Conservation (phyloP, 1,284 basidiomycete species). For the Apiotrichum akiyoshidainum region DNA sequence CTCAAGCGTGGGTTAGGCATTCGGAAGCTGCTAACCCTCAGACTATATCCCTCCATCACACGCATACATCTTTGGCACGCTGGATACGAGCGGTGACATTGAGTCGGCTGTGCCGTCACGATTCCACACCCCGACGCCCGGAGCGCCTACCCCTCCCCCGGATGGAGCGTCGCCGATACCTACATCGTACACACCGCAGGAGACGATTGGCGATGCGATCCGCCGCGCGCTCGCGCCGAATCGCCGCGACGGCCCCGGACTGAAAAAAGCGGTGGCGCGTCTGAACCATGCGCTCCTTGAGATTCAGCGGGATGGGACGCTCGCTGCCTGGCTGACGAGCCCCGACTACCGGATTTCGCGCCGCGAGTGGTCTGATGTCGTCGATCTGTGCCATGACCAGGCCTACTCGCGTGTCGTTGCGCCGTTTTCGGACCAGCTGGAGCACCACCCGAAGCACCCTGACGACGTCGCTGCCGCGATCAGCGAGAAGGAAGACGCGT, state of each 20-base stretch:
- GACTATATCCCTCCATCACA: constrained; percentile 44
- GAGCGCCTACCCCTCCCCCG: constrained; percentile 27
- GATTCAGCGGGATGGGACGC: constrained; percentile 44
- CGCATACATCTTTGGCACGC: constrained; percentile 41
- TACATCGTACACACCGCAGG: constrained; percentile 20
- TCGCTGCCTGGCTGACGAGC: constrained; percentile 33
- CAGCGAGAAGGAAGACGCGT: constrained; percentile 46
- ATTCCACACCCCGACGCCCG: constrained; percentile 19
- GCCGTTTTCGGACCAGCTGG: constrained; percentile 52
- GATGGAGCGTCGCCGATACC: constrained; percentile 19
- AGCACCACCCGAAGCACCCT: constrained; percentile 47
- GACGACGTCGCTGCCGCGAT: constrained; percentile 44
- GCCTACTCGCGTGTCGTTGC: constrained; percentile 57
- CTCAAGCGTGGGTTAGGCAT: constrained; percentile 37
- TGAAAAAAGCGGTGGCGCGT: constrained; percentile 52
- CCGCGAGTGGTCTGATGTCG: constrained; percentile 51
- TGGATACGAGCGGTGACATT: constrained; percentile 21
- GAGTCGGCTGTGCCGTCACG: constrained; percentile 17
- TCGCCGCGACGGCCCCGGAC: constrained; percentile 53
- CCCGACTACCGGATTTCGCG: constrained; percentile 26
- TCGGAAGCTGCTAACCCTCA: constrained; percentile 9
- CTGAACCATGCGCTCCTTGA: constrained; percentile 53
- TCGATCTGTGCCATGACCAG: constrained; percentile 54
- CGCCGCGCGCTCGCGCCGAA: constrained; percentile 54
- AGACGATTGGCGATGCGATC: constrained; percentile 54